Evolutionary conservation across 2,329 filamentous ascomycete genomes (phyloP).

Genomic region (Thermothelomyces thermophilus): DNA sequence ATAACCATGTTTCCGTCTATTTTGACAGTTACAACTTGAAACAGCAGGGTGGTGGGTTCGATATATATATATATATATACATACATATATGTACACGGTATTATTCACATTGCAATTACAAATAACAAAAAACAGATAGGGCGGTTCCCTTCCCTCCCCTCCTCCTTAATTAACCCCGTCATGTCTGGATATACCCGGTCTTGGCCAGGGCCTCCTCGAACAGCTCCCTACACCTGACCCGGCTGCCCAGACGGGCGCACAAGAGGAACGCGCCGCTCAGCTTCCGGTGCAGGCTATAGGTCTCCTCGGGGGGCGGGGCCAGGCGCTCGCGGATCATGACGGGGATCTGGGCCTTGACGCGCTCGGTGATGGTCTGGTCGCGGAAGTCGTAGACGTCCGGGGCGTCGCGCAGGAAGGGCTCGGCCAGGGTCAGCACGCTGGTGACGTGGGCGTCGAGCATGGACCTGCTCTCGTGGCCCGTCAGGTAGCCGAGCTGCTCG

Average conservation of each 20-base stretch:
- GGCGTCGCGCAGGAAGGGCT: slow-evolving; percentile 73
- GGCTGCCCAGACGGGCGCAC: slow-evolving; percentile 78
- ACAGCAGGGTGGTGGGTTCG: no score
- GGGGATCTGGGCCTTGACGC: slow-evolving; percentile 81
- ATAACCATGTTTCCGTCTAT: no score
- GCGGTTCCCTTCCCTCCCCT: no score
- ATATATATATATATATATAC: no score
- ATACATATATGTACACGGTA: neutral
- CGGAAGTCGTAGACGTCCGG: slow-evolving; percentile 86
- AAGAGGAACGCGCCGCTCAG: slow-evolving; percentile 90
- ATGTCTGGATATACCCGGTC: no score
- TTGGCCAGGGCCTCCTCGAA: slow-evolving; percentile 56
- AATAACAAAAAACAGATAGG: no score
- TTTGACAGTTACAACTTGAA: no score
- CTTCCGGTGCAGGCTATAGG: slow-evolving; percentile 91
- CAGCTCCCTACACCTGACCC: slow-evolving; percentile 72
- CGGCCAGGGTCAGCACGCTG: slow-evolving; percentile 81
- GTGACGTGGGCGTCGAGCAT: slow-evolving; percentile 92
- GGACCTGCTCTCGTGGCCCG: slow-evolving; percentile 72
- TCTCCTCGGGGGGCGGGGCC: slow-evolving; percentile 91
- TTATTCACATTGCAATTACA: neutral
- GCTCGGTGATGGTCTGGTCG: slow-evolving; percentile 92
- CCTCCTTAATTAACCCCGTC: slow-evolving; percentile 20
- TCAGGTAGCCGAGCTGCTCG: slow-evolving; percentile 79
- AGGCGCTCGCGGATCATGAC: slow-evolving; percentile 87